Conservation (phyloP, 495 filamentous ascomycete species). For the Aspergillus sparsus region DNA sequence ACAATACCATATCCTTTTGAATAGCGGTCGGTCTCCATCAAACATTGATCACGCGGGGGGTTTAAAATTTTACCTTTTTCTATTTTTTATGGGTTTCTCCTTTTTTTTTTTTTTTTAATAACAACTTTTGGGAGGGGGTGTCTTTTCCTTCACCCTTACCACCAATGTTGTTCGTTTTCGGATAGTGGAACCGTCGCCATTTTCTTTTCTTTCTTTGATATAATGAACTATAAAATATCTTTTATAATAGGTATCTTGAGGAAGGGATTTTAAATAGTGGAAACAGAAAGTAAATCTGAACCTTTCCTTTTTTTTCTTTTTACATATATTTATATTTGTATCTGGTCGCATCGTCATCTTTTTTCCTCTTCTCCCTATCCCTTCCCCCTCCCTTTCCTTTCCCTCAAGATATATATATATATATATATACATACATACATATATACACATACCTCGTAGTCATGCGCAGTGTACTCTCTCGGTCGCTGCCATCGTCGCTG, state of each 20-base stretch:
- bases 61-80: slow-evolving; percentile 23
- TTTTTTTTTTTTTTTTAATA: slow-evolving; percentile 26
- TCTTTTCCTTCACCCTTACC: background rate
- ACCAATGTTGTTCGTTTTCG: slow-evolving; percentile 3
- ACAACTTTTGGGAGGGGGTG: slow-evolving; percentile 8
- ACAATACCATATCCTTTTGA: slow-evolving; percentile 21
- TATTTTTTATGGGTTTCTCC: slow-evolving; percentile 24
- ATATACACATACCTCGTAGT: slow-evolving; percentile 8
- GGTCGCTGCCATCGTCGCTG: slow-evolving; percentile 18
- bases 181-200: background rate
- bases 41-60: slow-evolving; percentile 32
- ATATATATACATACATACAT: too few species aligned
- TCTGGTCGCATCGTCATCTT: background rate
- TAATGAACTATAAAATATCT: background rate
- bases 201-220: too few species aligned
- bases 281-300: background rate
- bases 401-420: slow-evolving; percentile 13
- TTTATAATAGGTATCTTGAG: too few species aligned
- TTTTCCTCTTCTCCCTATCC: background rate
- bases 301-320: background rate
- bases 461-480: slow-evolving; percentile 24
- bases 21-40: slow-evolving; percentile 23
- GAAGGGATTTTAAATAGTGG: background rate
- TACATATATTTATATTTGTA: background rate
- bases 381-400: slow-evolving; percentile 1